Conservation (phyloP, 106 monocot species). For the Acanthochlamys bracteata region DNA sequence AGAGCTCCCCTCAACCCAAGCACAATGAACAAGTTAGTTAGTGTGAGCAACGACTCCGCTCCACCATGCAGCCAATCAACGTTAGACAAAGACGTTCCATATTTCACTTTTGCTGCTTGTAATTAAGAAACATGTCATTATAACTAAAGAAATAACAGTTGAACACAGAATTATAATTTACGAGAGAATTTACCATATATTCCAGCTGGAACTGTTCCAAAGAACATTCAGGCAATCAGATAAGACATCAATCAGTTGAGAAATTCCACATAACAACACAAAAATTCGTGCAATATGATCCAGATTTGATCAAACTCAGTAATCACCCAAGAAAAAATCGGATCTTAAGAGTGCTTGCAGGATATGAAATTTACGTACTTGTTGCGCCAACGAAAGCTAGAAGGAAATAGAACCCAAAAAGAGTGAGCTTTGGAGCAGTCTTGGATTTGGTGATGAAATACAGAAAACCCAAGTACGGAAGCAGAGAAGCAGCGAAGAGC, state of each 20-base stretch:
- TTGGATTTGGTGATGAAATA: slow-evolving; percentile 94
- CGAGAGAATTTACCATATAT: slow-evolving; percentile 68
- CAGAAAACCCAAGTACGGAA: slow-evolving; percentile 88
- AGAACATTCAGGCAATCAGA: slow-evolving; percentile 1
- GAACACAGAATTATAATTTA: neutral
- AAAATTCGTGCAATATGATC: slow-evolving; percentile 16
- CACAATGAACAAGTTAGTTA: slow-evolving; percentile 90
- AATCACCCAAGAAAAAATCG: neutral
- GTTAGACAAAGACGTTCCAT: slow-evolving; percentile 95
- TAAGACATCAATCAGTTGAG: too few relatives aligned
- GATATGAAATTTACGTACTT: slow-evolving; percentile 32
- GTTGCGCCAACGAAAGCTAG: slow-evolving; percentile 92
- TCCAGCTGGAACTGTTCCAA: slow-evolving; percentile 74
- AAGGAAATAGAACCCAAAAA: slow-evolving; percentile 96
- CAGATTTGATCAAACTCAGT: neutral
- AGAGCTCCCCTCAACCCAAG: slow-evolving; percentile 66
- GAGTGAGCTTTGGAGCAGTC: slow-evolving; percentile 83
- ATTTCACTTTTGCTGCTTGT: slow-evolving; percentile 84
- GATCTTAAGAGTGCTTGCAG: neutral
- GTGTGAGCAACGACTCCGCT: slow-evolving; percentile 82
- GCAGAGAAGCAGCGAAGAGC: slow-evolving; percentile 89
- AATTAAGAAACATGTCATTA: neutral
- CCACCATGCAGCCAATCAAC: slow-evolving; percentile 97
- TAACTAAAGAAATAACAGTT: too few relatives aligned
- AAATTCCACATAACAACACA: too few relatives aligned